Evolutionary conservation across 805 yeast genomes (phyloP).

Genomic region (Wickerhamomyces strasburgensis): DNA sequence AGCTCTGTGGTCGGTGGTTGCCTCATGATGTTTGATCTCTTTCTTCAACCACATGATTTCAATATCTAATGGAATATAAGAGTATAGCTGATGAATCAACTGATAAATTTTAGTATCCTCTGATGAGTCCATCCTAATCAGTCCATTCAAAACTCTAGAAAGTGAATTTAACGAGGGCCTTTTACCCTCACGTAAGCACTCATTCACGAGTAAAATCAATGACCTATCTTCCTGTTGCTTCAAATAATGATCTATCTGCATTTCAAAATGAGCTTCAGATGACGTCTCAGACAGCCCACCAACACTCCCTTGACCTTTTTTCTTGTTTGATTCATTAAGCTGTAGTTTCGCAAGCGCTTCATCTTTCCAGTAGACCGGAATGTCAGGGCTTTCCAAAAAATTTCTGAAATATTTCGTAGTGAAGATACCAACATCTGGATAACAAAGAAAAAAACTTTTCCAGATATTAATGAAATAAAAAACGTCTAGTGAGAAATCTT

Average conservation of each 20-base stretch:
- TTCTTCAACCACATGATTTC: conserved; percentile 11
- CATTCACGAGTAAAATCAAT: conserved; percentile 10
- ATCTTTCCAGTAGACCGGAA: neutral
- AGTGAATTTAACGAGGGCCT: conserved; percentile 15
- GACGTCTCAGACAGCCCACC: no score
- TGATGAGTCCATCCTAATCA: conserved; percentile 11
- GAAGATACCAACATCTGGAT: conserved; percentile 1
- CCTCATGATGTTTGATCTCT: neutral
- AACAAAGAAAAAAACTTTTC: conserved; percentile 3
- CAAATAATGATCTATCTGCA: neutral
- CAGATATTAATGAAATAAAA: conserved; percentile 6
- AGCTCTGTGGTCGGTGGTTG: neutral
- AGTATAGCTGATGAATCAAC: conserved; percentile 12
- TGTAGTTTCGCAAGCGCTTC: neutral
- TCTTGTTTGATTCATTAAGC: neutral
- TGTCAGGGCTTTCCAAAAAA: conserved; percentile 1
- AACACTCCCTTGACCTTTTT: no score
- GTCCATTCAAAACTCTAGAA: conserved; percentile 4
- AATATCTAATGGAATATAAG: conserved; percentile 10
- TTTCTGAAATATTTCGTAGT: conserved; percentile 5
- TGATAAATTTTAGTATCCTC: conserved; percentile 11
- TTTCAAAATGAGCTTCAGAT: neutral
- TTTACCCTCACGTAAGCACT: conserved; percentile 15
- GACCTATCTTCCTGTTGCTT: conserved; percentile 3
- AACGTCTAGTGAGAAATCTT: neutral